Evolutionary conservation across 2,329 filamentous ascomycete species (phyloP).

Genomic region (Zopfia rhizophila): DNA sequence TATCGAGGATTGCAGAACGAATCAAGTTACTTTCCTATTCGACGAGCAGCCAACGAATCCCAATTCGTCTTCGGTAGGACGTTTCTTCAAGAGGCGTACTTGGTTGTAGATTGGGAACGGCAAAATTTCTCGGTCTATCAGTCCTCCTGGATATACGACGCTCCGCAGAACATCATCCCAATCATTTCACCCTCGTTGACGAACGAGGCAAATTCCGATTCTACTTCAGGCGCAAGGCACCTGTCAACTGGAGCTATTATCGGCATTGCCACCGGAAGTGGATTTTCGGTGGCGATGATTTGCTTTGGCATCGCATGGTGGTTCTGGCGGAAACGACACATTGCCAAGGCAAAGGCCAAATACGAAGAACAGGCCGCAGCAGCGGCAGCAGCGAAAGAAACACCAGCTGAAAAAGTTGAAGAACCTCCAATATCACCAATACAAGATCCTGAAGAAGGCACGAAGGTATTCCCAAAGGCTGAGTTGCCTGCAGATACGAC

Average conservation of each 20-base stretch:
- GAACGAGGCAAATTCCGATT: slow-evolving; percentile 3
- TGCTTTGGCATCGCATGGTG: slow-evolving; percentile 44
- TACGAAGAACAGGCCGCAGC: slow-evolving; percentile 35
- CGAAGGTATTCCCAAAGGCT: slow-evolving; percentile 57
- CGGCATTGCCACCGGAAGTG: slow-evolving; percentile 56
- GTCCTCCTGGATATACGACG: slow-evolving; percentile 43
- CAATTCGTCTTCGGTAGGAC: slow-evolving; percentile 72
- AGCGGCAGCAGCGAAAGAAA: slow-evolving; percentile 32
- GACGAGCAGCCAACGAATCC: slow-evolving; percentile 63
- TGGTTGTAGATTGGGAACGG: slow-evolving; percentile 61
- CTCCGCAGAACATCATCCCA: slow-evolving; percentile 38
- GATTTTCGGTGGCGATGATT: slow-evolving; percentile 46
- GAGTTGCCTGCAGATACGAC: slow-evolving; percentile 52
- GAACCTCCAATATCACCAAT: slow-evolving; percentile 34
- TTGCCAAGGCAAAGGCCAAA: slow-evolving; percentile 1
- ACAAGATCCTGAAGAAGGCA: slow-evolving; percentile 30
- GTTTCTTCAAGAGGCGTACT: slow-evolving; percentile 74
- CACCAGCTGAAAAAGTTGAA: slow-evolving; percentile 30
- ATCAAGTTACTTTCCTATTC: slow-evolving; percentile 74
- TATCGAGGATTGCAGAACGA: slow-evolving; percentile 69
- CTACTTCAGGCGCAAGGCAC: slow-evolving; percentile 9
- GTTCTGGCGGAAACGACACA: slow-evolving; percentile 35
- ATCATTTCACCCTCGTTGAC: slow-evolving; percentile 45
- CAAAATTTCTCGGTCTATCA: slow-evolving; percentile 59
- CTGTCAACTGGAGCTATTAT: slow-evolving; percentile 51